Percentiles rank a stretch among this genome's conserved stretches.
phyloP scores from a whole-genome alignment of 805 yeast genomes.

The Saturnispora bothae region DNA sequence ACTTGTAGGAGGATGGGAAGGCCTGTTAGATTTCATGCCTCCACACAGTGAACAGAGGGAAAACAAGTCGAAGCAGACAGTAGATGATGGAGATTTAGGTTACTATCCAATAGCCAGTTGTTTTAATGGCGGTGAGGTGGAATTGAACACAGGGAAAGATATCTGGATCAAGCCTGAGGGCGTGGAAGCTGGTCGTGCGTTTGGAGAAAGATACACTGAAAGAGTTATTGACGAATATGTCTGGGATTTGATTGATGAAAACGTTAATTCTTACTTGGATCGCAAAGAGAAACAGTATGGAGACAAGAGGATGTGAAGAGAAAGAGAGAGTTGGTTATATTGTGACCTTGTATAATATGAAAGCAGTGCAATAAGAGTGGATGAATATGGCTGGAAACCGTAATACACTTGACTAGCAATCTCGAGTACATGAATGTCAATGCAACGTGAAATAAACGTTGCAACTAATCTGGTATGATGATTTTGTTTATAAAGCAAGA shows the following conservation, averaged over 20 bases:
- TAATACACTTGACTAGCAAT: too few species aligned
- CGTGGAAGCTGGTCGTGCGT: slow-evolving; percentile 32
- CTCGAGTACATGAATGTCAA: too few species aligned
- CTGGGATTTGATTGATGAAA: slow-evolving; percentile 80
- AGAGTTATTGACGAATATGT: slow-evolving; percentile 69
- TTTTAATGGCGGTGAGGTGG: slow-evolving; percentile 67
- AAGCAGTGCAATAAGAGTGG: too few species aligned
- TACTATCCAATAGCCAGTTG: slow-evolving; percentile 87
- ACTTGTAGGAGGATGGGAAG: slow-evolving; percentile 47
- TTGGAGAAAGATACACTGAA: slow-evolving; percentile 54
- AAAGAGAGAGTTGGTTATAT: too few species aligned
- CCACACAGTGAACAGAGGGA: slow-evolving; percentile 50
- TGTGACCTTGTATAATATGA: too few species aligned
- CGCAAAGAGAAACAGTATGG: slow-evolving; percentile 11
- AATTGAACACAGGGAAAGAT: slow-evolving; percentile 58
- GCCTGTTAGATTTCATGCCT: slow-evolving; percentile 68
- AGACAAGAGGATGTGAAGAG: too few species aligned
- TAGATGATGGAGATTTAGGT: slow-evolving; percentile 79
- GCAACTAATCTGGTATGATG: too few species aligned
- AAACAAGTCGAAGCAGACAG: slow-evolving; percentile 20
- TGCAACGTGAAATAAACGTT: too few species aligned
- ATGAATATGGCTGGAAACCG: too few species aligned
- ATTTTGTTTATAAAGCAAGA: too few species aligned
- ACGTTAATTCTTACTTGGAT: slow-evolving; percentile 51
- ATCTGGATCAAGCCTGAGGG: slow-evolving; percentile 36